A percentile compares a stretch with the other conserved stretches of the same genome.
Conservation (phyloP, 2,329 filamentous ascomycete species). For the Chaetoscypha palmicola region DNA sequence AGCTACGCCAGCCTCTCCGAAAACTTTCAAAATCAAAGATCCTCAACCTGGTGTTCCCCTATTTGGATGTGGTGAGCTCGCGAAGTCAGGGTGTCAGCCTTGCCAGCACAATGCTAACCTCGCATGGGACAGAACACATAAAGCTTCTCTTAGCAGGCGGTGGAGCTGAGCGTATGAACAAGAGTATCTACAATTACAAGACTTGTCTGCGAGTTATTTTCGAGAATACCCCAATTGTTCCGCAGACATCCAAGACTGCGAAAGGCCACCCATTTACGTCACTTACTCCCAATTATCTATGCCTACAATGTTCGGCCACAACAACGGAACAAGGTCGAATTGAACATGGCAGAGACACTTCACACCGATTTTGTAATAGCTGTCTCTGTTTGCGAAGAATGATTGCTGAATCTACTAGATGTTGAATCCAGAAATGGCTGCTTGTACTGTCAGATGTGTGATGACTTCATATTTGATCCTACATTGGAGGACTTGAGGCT, state of each 20-base stretch:
- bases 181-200: slow-evolving; percentile 65
- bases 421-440: slow-evolving; percentile 71
- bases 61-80: slow-evolving; percentile 54
- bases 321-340: slow-evolving; percentile 58
- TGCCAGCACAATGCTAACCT: slow-evolving; percentile 11
- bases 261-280: slow-evolving; percentile 53
- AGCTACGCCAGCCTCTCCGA: slow-evolving; percentile 22
- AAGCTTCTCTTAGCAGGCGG: slow-evolving; percentile 56
- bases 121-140: slow-evolving; percentile 54
- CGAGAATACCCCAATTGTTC: slow-evolving; percentile 56
- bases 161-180: slow-evolving; percentile 56
- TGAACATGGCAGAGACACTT: slow-evolving; percentile 61
- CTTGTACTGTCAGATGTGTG: slow-evolving; percentile 74
- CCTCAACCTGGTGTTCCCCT: slow-evolving; percentile 52
- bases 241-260: slow-evolving; percentile 55
- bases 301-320: slow-evolving; percentile 65
- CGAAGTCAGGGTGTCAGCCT: slow-evolving; percentile 12
- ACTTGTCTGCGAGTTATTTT: slow-evolving; percentile 64
- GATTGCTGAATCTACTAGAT: slow-evolving; percentile 40
- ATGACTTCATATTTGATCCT: slow-evolving; percentile 77
- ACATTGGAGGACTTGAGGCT: slow-evolving; percentile 69
- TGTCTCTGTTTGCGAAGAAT: neutral
- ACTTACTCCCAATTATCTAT: slow-evolving; percentile 63
- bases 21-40: slow-evolving; percentile 46
- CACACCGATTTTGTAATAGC: slow-evolving; percentile 63